Evolutionary conservation across 2,329 filamentous ascomycete genomes (phyloP).

Genomic region (Exophiala sp.): DNA sequence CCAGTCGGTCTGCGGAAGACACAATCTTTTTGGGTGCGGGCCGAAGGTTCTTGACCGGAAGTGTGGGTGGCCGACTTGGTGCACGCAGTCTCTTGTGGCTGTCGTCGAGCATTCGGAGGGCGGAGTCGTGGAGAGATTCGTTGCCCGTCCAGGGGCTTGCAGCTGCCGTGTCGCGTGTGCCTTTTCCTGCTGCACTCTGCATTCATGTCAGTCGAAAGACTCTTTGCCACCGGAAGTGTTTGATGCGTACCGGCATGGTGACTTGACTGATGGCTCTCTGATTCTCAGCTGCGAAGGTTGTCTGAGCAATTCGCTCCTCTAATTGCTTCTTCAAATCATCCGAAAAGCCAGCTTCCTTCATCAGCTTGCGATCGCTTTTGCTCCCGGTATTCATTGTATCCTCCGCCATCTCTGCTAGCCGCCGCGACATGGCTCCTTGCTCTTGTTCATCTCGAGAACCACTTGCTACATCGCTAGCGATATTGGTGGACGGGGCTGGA

Average conservation of each 20-base stretch:
- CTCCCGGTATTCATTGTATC: slow-evolving; percentile 55
- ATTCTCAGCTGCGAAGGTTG: slow-evolving; percentile 54
- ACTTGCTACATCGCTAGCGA: background rate
- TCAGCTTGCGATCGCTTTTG: slow-evolving; percentile 52
- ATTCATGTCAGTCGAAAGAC: slow-evolving; percentile 1
- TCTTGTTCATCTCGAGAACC: slow-evolving; percentile 29
- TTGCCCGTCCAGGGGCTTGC: slow-evolving; percentile 73
- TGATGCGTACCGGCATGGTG: slow-evolving; percentile 47
- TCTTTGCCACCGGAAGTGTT: background rate
- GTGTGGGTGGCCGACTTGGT: slow-evolving; percentile 37
- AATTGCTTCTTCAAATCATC: slow-evolving; percentile 57
- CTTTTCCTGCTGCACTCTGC: slow-evolving; percentile 60
- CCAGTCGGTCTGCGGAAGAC: slow-evolving; percentile 51
- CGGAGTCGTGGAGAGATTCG: slow-evolving; percentile 70
- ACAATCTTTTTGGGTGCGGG: slow-evolving; percentile 42
- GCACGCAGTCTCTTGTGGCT: slow-evolving; percentile 55
- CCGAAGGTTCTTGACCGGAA: slow-evolving; percentile 41
- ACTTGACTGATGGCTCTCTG: slow-evolving; percentile 53
- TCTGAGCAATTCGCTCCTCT: slow-evolving; percentile 56
- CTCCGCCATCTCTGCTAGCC: slow-evolving; percentile 59
- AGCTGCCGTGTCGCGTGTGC: slow-evolving; percentile 64
- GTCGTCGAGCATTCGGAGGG: slow-evolving; percentile 74
- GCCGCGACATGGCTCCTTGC: slow-evolving; percentile 56
- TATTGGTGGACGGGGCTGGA: background rate
- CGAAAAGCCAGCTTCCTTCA: slow-evolving; percentile 62